Conservation (phyloP, 2,329 filamentous ascomycete genomes). For the Knoxdaviesia proteae region DNA sequence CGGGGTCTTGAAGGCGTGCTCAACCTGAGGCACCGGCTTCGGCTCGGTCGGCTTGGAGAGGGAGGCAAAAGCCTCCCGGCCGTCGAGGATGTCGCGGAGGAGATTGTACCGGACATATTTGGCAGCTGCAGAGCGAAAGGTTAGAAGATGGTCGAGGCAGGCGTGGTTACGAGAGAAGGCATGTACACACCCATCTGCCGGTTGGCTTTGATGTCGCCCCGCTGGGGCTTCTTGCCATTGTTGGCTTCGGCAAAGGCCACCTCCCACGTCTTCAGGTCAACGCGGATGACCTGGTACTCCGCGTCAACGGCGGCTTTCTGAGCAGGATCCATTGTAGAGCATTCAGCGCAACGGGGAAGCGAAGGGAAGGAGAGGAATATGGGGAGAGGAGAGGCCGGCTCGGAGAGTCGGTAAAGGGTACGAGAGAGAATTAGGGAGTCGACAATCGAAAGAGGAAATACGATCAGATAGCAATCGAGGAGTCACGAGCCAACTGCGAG, state of each 20-base stretch:
- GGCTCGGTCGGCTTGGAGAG: too few species aligned
- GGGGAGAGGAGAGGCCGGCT: too few species aligned
- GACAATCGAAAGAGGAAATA: too few species aligned
- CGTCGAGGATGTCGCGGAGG: constrained; percentile 35
- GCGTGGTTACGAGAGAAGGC: constrained; percentile 8
- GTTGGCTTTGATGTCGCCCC: constrained; percentile 59
- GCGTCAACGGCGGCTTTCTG: constrained; percentile 24
- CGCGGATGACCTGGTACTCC: constrained; percentile 34
- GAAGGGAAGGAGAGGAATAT: not conserved
- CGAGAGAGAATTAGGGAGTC: too few species aligned
- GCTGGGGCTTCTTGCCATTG: constrained; percentile 44
- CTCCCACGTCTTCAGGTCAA: constrained; percentile 57
- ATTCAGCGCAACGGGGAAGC: not conserved
- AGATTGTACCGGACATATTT: constrained; percentile 65
- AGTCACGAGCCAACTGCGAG: too few species aligned
- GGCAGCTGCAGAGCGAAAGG: constrained; percentile 19
- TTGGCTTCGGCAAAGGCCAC: constrained; percentile 41
- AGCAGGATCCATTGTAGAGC: constrained; percentile 22
- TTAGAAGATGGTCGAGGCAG: not conserved
- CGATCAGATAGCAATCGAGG: too few species aligned
- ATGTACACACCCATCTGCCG: constrained; percentile 38
- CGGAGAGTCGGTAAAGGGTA: too few species aligned
- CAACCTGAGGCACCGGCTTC: constrained; percentile 8
- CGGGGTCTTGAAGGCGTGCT: constrained; percentile 11
- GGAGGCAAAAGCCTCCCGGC: constrained; percentile 7